phyloP scores from a whole-genome alignment of 768 basidiomycete species.

The Mycena galopus region DNA sequence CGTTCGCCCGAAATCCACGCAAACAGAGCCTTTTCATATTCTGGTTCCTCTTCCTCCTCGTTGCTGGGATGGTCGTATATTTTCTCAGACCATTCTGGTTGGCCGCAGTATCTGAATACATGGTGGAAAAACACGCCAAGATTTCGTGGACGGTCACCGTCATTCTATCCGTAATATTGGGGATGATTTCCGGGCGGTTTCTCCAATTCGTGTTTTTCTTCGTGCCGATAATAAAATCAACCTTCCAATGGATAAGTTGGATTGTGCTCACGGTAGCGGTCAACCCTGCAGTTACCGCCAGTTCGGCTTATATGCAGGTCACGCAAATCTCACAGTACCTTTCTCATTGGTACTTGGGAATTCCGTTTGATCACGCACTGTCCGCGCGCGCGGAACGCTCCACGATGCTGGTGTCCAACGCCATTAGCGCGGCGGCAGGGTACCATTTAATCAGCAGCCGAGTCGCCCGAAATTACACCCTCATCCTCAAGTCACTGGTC shows the following conservation, averaged over 20 bases:
- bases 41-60: slow-evolving; percentile 26
- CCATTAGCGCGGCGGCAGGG: slow-evolving; percentile 18
- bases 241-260: slow-evolving; percentile 10
- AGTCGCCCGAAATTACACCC: slow-evolving; percentile 28
- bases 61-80: slow-evolving; percentile 6
- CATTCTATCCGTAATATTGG: slow-evolving; percentile 15
- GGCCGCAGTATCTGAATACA: background rate
- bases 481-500: slow-evolving; percentile 16
- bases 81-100: slow-evolving; percentile 22
- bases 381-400: slow-evolving; percentile 9
- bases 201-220: slow-evolving; percentile 20
- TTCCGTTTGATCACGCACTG: slow-evolving; percentile 2
- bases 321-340: slow-evolving; percentile 5
- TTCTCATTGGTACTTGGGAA: slow-evolving; percentile 22
- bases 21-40: slow-evolving; percentile 34
- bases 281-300: slow-evolving; percentile 2
- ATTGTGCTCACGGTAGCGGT: background rate
- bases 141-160: slow-evolving; percentile 28
- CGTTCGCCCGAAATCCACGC: slow-evolving; percentile 20
- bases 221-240: background rate
- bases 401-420: slow-evolving; percentile 7
- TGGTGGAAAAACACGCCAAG: slow-evolving; percentile 16
- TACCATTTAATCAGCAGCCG: slow-evolving; percentile 30
- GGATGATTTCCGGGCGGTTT: slow-evolving; percentile 18
- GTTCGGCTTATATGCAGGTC: background rate